phyloP scores from a whole-genome alignment of 495 filamentous ascomycete species.

The Penicillium macrosclerotiorum region DNA sequence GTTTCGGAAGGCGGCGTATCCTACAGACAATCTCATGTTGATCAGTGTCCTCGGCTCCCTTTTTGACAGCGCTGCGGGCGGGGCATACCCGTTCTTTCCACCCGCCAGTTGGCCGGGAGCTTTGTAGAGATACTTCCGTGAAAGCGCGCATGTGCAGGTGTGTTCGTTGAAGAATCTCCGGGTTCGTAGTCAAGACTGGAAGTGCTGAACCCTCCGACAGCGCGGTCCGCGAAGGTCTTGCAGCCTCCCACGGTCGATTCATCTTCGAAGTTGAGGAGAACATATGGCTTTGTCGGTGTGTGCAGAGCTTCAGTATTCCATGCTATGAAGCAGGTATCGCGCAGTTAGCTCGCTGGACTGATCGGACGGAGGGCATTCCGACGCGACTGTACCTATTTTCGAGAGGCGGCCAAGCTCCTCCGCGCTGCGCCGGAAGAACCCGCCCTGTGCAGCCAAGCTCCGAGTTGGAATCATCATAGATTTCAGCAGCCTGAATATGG shows the following conservation, averaged over 20 bases:
- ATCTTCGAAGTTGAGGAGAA: conserved; percentile 59
- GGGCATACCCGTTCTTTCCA: conserved; percentile 65
- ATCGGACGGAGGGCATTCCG: neutral
- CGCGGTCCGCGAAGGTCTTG: conserved; percentile 82
- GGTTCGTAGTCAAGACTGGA: conserved; percentile 68
- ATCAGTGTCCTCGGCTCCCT: conserved; percentile 1
- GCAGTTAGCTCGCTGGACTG: conserved; percentile 4
- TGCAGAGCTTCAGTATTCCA: conserved; percentile 49
- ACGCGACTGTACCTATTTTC: conserved; percentile 52
- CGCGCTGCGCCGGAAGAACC: conserved; percentile 62
- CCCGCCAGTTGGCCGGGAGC: conserved; percentile 55
- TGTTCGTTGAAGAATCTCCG: conserved; percentile 37
- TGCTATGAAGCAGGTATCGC: conserved; percentile 28
- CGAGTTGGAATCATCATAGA: conserved; percentile 47
- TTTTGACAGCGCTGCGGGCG: neutral
- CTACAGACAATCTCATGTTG: conserved; percentile 55
- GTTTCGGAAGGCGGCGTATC: conserved; percentile 89
- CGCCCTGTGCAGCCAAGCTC: conserved; percentile 45
- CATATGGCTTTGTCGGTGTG: conserved; percentile 47
- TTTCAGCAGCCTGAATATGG: neutral
- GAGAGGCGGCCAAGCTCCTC: conserved; percentile 64
- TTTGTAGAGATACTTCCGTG: conserved; percentile 85
- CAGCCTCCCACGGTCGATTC: conserved; percentile 59
- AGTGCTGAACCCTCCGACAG: conserved; percentile 82
- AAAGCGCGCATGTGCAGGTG: conserved; percentile 67